These are phyloP conservation scores for Raphidocelis subcapitata DNA, from an alignment of 139 green algal species.

Conservation along the genomic window DNA sequence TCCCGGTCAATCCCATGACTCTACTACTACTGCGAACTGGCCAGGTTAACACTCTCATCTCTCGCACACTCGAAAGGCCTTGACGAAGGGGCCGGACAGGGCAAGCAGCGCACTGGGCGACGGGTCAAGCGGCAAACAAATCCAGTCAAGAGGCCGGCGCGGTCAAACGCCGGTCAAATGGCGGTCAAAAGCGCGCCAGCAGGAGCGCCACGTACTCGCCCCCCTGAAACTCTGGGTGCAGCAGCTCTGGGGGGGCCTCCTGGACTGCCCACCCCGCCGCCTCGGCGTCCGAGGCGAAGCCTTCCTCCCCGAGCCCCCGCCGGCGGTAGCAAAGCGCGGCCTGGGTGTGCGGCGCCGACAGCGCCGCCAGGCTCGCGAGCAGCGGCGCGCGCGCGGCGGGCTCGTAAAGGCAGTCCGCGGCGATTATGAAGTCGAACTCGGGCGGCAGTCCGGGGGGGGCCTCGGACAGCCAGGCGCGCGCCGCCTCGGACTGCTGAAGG, in stretches of 20 bases:
- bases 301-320: conserved; percentile 9
- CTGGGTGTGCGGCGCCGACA: conserved; percentile 37
- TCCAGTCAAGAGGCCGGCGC: too few relatives aligned
- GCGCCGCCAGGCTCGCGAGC: conserved; percentile 18
- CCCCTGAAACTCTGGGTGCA: conserved; percentile 20
- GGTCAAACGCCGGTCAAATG: too few relatives aligned
- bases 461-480: too few relatives aligned
- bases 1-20: too few relatives aligned
- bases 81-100: too few relatives aligned
- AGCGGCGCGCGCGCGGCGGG: conserved; percentile 9
- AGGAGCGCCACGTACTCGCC: conserved; percentile 6
- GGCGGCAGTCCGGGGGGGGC: background rate
- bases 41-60: too few relatives aligned
- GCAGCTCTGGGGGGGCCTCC: background rate
- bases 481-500: too few relatives aligned
- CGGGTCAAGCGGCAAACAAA: too few relatives aligned
- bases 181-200: background rate
- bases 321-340: conserved; percentile 4
- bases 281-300: conserved; percentile 5
- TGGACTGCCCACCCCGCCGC: conserved; percentile 6
- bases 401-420: conserved; percentile 45
- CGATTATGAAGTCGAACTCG: conserved; percentile 38
- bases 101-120: too few relatives aligned
- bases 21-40: too few relatives aligned
- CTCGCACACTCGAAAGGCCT: too few relatives aligned